Base-by-base conservation (phyloP, 306 rosid genomes). In the Lathyrus sativus region DNA sequence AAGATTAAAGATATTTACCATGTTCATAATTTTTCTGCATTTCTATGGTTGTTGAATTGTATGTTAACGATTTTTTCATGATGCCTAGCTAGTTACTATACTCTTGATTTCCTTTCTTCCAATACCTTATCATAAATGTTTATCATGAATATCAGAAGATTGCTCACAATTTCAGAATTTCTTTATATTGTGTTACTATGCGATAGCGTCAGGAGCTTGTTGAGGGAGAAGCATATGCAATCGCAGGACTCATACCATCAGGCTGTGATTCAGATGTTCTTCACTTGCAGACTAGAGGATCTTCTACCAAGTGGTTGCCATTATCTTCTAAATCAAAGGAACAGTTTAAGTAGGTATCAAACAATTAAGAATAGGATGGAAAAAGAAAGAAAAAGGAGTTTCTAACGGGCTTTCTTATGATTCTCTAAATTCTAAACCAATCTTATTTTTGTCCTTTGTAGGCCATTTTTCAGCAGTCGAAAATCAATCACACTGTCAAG, bases 181-280 rank as follows among this genome's bases (percentile, higher is more conserved):
- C 46, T 63, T 45, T 56, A 44, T 76, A 18, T 49, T 70, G 37
- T 73, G 67, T 66, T 60, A 54, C 72, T 45, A 79, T 73, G 60
- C 78, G 80, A 66, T 81, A 92, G 98, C 77, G 73, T 60, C 78
- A 76, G 68, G 96, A 83, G 78, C 85, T 92, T 87, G 84, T 67
- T 22, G 98, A 92, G 85, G 98, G 98, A 42, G 82, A 67, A 68
- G 96, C 93, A 78, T 92, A 89, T 68, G 64, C 67, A 42, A 73
- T 92, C 81, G 37, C 87, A 13, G 96, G 92, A 49, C 96, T 92
- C 68, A 55, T 56, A 46, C 93, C 98, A 24, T 81, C 76, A 35
- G 78, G 73, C 78, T 70, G 79, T 39, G 85, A 86, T 81, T 82
- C 74, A 5, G 81, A 79, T 76, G 85, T 70, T 70, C 88, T 87